Conservation (phyloP, 345 rosid species). For the Eucalyptus sp. region DNA sequence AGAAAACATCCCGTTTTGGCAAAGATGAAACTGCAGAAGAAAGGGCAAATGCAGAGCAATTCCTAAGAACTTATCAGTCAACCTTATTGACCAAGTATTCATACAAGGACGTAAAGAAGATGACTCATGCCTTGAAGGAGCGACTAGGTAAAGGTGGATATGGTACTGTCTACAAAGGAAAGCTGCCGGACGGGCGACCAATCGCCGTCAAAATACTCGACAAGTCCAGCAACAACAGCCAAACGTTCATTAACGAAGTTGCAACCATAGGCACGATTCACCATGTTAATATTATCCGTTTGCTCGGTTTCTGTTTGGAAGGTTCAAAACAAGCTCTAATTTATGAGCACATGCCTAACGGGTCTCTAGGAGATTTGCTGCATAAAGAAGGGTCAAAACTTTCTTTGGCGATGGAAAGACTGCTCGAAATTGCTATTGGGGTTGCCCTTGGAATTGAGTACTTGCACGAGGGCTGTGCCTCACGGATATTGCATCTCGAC, state of each 20-base stretch:
- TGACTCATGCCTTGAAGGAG: constrained; percentile 6
- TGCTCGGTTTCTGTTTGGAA: constrained; percentile 12
- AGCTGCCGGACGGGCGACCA: background rate
- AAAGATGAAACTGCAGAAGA: background rate
- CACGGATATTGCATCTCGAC: constrained; percentile 20
- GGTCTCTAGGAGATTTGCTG: constrained; percentile 8
- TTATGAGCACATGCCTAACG: constrained; percentile 14
- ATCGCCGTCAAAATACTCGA: constrained; percentile 6
- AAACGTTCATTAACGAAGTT: constrained; percentile 7
- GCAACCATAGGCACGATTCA: constrained; percentile 12
- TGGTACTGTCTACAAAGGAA: constrained; percentile 9
- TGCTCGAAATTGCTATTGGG: constrained; percentile 9
- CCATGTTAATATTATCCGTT: constrained; percentile 9
- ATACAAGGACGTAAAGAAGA: constrained; percentile 7
- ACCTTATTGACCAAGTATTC: constrained; percentile 5
- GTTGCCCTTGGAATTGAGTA: constrained; percentile 19
- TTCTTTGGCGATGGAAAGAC: background rate
- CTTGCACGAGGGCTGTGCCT: constrained; percentile 19
- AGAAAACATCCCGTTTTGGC: background rate
- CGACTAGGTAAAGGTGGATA: constrained; percentile 13
- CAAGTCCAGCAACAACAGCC: background rate
- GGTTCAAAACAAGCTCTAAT: constrained; percentile 4
- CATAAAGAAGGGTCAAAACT: background rate
- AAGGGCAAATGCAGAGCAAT: constrained; percentile 4
- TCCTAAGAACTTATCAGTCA: constrained; percentile 14